A percentile compares a stretch with the other conserved stretches of the same genome.
Evolutionary conservation across 495 filamentous ascomycete genomes (phyloP).

Genomic region (Mytilinidion resinicola): DNA sequence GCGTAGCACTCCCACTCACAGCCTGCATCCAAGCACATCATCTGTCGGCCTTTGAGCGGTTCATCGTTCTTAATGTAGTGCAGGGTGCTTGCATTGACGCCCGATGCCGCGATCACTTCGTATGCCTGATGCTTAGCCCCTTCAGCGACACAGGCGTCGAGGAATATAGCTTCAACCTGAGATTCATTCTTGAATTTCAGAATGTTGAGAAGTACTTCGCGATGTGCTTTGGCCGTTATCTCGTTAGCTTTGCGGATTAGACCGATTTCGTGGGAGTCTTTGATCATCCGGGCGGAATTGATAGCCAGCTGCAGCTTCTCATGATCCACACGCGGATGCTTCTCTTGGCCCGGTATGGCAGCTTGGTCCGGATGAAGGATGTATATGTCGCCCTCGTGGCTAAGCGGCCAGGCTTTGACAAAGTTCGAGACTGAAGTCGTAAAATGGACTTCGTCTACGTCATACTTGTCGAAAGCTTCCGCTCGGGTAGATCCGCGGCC

Average conservation of each 20-base stretch:
- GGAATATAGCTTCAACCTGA: slow-evolving; percentile 74
- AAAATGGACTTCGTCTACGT: slow-evolving; percentile 39
- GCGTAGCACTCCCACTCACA: slow-evolving; percentile 83
- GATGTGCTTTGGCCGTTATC: slow-evolving; percentile 69
- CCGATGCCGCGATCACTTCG: slow-evolving; percentile 74
- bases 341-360: slow-evolving; percentile 15
- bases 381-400: slow-evolving; percentile 20
- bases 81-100: slow-evolving; percentile 70
- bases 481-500: slow-evolving; percentile 49
- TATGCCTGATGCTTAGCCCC: slow-evolving; percentile 78
- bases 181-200: slow-evolving; percentile 63
- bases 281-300: slow-evolving; percentile 66
- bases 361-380: slow-evolving; percentile 25
- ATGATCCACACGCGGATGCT: slow-evolving; percentile 34
- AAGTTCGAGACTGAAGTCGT: slow-evolving; percentile 12
- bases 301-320: slow-evolving; percentile 56
- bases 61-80: slow-evolving; percentile 80
- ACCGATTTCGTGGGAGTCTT: slow-evolving; percentile 71
- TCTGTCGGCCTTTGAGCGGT: slow-evolving; percentile 56
- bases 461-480: slow-evolving; percentile 45
- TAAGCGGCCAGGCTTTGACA: slow-evolving; percentile 18
- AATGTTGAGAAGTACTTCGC: slow-evolving; percentile 55
- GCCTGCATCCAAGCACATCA: slow-evolving; percentile 79
- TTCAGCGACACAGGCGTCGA: slow-evolving; percentile 59
- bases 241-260: slow-evolving; percentile 73